Evolutionary conservation across 495 filamentous ascomycete genomes (phyloP).

Genomic region (Podospora tetraspora): DNA sequence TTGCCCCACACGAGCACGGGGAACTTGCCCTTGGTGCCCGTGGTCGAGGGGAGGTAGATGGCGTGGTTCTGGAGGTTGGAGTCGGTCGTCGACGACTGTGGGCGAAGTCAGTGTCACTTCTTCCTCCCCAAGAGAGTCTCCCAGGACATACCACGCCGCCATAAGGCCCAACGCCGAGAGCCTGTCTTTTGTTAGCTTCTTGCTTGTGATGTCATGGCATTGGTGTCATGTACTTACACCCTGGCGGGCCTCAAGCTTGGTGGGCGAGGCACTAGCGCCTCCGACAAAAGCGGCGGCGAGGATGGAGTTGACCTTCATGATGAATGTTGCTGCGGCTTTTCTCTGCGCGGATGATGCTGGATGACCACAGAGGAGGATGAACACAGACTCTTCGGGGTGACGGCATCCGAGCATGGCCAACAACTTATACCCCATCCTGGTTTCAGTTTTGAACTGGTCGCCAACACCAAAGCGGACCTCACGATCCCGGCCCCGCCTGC

Average conservation of each 20-base stretch:
- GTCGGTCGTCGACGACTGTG: conserved; percentile 19
- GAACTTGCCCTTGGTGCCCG: conserved; percentile 19
- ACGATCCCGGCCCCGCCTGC: not conserved
- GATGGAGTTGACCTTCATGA: conserved; percentile 8
- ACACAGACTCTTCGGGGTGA: not conserved
- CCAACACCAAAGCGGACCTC: not conserved
- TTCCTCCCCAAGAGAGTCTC: not conserved
- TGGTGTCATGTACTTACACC: not conserved
- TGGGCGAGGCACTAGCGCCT: conserved; percentile 5
- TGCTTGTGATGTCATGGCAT: not conserved
- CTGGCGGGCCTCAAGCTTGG: conserved; percentile 4
- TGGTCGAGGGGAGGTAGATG: conserved; percentile 19
- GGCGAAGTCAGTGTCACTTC: not conserved
- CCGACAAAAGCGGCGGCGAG: conserved; percentile 4
- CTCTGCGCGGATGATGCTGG: not conserved
- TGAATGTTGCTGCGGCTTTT: not conserved
- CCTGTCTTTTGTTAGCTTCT: not conserved
- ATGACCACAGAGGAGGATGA: not conserved
- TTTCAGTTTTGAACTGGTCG: not conserved
- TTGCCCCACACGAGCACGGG: conserved; percentile 31
- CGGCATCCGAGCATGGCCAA: not conserved
- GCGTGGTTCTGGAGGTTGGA: conserved; percentile 22
- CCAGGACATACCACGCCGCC: not conserved
- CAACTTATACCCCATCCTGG: not conserved
- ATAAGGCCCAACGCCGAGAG: not conserved